These are phyloP conservation scores for Paxillus involutus DNA, from an alignment of 768 basidiomycete species.

Conservation along the genomic window DNA sequence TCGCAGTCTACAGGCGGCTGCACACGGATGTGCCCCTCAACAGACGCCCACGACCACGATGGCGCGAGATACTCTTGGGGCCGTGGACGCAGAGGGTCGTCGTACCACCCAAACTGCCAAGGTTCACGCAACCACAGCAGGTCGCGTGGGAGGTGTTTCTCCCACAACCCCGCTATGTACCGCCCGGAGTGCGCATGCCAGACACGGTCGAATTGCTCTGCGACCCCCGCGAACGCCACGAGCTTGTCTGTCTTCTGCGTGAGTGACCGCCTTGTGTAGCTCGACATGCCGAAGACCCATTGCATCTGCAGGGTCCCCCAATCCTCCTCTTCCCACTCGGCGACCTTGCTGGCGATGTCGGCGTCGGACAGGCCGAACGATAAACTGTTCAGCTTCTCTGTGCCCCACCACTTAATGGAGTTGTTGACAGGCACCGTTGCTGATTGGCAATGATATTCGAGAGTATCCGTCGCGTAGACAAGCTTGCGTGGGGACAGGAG, in stretches of 20 bases:
- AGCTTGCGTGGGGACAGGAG: not conserved
- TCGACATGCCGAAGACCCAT: too few relatives aligned
- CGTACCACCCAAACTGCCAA: too few relatives aligned
- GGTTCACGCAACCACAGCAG: not conserved
- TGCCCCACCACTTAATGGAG: too few relatives aligned
- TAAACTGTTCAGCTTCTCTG: too few relatives aligned
- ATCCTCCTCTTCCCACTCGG: too few relatives aligned
- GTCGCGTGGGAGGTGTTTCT: not conserved
- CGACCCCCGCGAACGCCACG: not conserved
- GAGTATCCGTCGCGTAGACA: not conserved
- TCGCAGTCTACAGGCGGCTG: too few relatives aligned
- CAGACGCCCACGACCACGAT: conserved; percentile 1
- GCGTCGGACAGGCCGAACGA: too few relatives aligned
- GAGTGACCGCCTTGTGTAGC: too few relatives aligned
- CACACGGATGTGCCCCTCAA: too few relatives aligned
- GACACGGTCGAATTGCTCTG: not conserved
- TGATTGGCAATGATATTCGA: not conserved
- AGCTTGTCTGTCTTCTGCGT: conserved; percentile 1
- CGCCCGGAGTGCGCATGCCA: not conserved
- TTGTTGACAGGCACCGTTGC: not conserved
- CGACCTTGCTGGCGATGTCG: too few relatives aligned
- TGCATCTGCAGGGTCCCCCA: too few relatives aligned
- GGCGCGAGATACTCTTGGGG: not conserved
- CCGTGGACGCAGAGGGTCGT: not conserved
- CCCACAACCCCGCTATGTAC: not conserved